Evolutionary conservation across 1,284 basidiomycete genomes (phyloP), one percentile per base, ranked within the genome.

Genomic region (Phellopilus nigrolimitatus): DNA sequence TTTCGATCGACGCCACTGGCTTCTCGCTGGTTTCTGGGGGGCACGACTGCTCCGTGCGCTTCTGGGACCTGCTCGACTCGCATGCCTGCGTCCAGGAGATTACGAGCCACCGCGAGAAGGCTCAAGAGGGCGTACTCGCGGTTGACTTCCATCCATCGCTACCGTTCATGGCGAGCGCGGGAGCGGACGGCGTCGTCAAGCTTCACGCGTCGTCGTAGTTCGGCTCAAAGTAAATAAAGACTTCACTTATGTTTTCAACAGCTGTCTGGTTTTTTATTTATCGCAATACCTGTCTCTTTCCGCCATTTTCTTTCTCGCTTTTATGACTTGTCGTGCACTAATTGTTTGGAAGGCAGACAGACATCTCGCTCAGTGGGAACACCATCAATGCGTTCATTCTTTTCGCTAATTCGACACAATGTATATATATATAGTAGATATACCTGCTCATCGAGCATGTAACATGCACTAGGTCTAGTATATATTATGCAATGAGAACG

Each of bases 151-250:
- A 95, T 65, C 82, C 88, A 6, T 80, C 84, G 51, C 69, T 94
- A 53, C 90, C 91, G 15, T 84, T 93, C 64, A 84, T 97, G 75
- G 92, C 88, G 8, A 94, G 89, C 62, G 90, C 91, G 4, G 95
- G 95, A 15, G 92, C 93, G 6, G 95, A 98, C 68, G 93, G 94
- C n/a, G 84, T 93, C 24, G 82, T 97, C 55, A 92, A 94, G 66
- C 73, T 98, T 40, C 97, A 87, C 63, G 83, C 87, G 54, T 84
- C 85, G 59, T 88, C 84, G 68, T 88, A 75, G 44, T 15, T 15
- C n/a, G n/a, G n/a, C n/a, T n/a, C n/a, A n/a, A 7, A 43, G 36
- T 43, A n/a, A 40, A 66, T 60, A 49, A n/a, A n/a, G n/a, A n/a
- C n/a, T 47, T 54, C 56, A 24, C 30, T 54, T 39, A 51, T 49